A percentile compares a stretch with the other conserved stretches of the same genome.
Conservation (phyloP, 2,329 filamentous ascomycete genomes). For the Neonectria hederae region DNA sequence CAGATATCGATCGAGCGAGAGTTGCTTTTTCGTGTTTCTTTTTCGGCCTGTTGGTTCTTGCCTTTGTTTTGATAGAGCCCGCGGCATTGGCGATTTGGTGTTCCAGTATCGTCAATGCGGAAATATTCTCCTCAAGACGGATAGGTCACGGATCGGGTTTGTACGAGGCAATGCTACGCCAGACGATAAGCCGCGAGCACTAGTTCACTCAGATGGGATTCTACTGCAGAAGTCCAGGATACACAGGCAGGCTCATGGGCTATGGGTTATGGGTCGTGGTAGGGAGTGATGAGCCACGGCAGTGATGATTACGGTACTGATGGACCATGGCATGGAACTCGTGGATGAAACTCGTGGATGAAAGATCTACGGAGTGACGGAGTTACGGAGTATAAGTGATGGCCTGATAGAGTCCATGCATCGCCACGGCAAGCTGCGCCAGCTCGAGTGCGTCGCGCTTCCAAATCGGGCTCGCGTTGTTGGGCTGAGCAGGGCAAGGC, state of each 20-base stretch:
- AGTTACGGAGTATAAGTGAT: neutral
- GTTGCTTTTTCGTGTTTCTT: no score
- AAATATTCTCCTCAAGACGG: slow-evolving; percentile 26
- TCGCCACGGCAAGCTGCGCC: slow-evolving; percentile 35
- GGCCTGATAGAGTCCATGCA: slow-evolving; percentile 16
- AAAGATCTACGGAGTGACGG: neutral
- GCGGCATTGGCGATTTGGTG: slow-evolving; percentile 1
- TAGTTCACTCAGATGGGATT: slow-evolving; percentile 26
- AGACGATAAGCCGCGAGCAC: slow-evolving; percentile 11
- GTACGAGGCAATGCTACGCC: slow-evolving; percentile 28
- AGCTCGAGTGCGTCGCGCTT: slow-evolving; percentile 33
- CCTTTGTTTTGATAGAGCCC: neutral
- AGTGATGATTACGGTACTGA: slow-evolving; percentile 1
- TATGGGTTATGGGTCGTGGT: no score
- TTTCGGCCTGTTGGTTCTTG: neutral
- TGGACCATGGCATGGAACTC: neutral
- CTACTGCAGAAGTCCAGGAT: slow-evolving; percentile 20
- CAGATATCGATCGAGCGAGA: neutral
- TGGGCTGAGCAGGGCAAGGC: slow-evolving; percentile 28
- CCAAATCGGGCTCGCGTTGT: slow-evolving; percentile 22
- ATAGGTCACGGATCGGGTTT: slow-evolving; percentile 21
- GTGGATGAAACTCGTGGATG: no score
- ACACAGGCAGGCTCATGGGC: neutral
- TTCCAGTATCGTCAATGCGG: slow-evolving; percentile 32
- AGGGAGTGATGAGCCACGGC: neutral